Conservation (phyloP, 2,329 filamentous ascomycete species). For the Colletotrichum sp. region DNA sequence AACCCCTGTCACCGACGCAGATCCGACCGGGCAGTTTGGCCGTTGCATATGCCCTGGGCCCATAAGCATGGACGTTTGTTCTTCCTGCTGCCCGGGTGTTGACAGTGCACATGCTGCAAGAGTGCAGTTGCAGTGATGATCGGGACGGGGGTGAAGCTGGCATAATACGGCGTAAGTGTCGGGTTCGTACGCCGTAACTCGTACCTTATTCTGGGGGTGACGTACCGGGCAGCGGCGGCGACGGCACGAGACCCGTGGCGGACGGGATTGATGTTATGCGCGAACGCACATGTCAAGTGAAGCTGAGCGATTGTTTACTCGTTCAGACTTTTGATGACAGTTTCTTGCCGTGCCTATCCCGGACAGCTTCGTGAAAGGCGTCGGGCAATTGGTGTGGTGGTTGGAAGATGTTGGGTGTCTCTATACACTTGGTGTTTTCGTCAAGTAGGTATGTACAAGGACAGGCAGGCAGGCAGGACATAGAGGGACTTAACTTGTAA, state of each 20-base stretch:
- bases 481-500: no score
- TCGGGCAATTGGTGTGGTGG: neutral
- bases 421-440: no score
- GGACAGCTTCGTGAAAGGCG: neutral
- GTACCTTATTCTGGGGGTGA: neutral
- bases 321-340: neutral
- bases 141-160: neutral
- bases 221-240: neutral
- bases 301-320: neutral
- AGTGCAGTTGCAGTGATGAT: neutral
- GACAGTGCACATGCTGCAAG: neutral
- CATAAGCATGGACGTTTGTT: neutral
- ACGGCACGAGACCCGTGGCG: neutral
- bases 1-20: neutral
- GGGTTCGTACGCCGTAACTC: constrained; percentile 10
- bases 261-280: neutral
- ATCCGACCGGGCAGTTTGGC: neutral
- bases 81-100: neutral
- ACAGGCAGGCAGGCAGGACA: neutral
- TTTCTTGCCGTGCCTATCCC: neutral
- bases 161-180: neutral
- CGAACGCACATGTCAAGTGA: neutral
- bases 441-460: neutral
- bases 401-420: no score
- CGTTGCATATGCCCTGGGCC: neutral